Evolutionary conservation across 1,284 basidiomycete species (phyloP), one percentile per base, ranked within the genome.

Genomic region (Ceratobasidium sp.): DNA sequence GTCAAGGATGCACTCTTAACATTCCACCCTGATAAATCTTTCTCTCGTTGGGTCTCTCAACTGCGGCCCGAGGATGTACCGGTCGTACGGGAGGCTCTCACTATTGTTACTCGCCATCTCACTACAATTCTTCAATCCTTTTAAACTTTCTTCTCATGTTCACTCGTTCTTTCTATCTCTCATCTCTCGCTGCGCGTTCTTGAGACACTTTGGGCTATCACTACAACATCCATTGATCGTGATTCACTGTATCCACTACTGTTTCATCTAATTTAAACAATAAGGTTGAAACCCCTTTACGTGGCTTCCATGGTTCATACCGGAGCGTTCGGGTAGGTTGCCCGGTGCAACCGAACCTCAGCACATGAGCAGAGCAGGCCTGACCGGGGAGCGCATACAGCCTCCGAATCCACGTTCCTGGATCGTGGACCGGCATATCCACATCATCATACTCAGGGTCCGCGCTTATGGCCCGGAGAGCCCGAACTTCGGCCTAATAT

Each of bases 1-100:
- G 71, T 74, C 57, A 74, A 74, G 71, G 59, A 61, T 34, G 71
- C 71, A 46, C 71, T 74, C 11, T 74, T 74, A 64, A 61, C 54
- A 3, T 74, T 74, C 32, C 71, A 74, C 34, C 71, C 69, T 17
- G 71, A 74, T 64, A 74, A 74, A 64, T 64, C 71, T 37, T 57
- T 59, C 25, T 56, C 71, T 43, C 71, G 71, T 9, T 74, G 71
- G 71, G 7, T 62, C 43, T 74, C 71, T 52, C 59, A 44, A 19
- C 32, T 74, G 29, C 71, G 51, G 34, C 49, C 57, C 8, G 51
- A 74, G 19, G 71, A 74, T 54, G 34, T 52, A 37, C 46, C 59
- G 17, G 22, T 44, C 40, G 59, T 64, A 19, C 59, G 43, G 29
- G 51, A 40, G n/a, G 71, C 71, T 6, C 59, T 74, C 17, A 29